Conservation (phyloP, 176 grass and related monocot species). For the Saccharum officinarum region DNA sequence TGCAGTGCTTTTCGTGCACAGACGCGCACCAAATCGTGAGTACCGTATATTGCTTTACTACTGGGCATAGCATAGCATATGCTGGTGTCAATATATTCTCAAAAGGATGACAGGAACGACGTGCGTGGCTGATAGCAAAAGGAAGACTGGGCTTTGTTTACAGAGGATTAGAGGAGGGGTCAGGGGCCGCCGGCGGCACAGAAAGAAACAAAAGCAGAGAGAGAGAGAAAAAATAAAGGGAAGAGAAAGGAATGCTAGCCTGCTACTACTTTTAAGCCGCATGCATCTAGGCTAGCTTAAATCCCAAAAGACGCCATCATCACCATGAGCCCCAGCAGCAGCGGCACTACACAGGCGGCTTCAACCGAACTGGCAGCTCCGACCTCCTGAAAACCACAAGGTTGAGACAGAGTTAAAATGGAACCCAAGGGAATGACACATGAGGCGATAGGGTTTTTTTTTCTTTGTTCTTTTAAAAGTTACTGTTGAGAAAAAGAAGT, state of each 20-base stretch:
- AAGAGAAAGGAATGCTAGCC: background rate
- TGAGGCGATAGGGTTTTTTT: background rate
- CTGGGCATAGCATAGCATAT: background rate
- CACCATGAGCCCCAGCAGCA: conserved; percentile 9
- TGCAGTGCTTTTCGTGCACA: background rate
- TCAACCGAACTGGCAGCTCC: conserved; percentile 25
- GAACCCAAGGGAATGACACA: background rate
- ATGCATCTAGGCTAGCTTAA: conserved; percentile 11
- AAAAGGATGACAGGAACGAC: background rate
- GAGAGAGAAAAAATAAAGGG: background rate
- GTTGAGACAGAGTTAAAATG: background rate
- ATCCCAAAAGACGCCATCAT: conserved; percentile 44
- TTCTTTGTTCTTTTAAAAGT: background rate
- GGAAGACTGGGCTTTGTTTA: conserved; percentile 38
- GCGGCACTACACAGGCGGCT: background rate
- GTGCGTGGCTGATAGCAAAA: conserved; percentile 13
- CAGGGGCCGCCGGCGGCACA: background rate
- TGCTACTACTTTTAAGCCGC: background rate
- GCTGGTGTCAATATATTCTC: background rate
- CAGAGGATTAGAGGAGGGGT: conserved; percentile 7
- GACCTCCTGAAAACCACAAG: conserved; percentile 15
- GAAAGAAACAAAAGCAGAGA: conserved; percentile 21
- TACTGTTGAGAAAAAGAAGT: background rate
- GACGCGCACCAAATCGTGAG: background rate
- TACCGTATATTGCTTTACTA: background rate